A percentile compares a stretch with the other conserved stretches of the same genome.
phyloP scores from a whole-genome alignment of 1,284 basidiomycete species.

The Singerocomus inundabilis region DNA sequence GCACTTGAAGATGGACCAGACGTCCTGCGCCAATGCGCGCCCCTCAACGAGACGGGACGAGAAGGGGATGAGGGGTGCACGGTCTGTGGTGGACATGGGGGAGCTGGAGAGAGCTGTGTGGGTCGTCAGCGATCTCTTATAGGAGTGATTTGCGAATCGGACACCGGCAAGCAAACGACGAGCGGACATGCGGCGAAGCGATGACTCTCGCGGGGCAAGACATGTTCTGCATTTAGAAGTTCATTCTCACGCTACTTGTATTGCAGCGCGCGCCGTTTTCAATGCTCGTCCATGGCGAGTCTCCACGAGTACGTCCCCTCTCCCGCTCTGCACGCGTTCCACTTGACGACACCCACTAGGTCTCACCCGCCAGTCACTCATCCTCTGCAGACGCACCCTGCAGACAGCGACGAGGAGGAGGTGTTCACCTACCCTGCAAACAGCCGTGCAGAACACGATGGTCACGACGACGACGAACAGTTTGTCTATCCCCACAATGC shows the following conservation, averaged over 20 bases:
- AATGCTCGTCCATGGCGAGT: too few relatives aligned
- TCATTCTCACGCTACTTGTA: conserved; percentile 11
- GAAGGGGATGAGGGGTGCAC: conserved; percentile 55
- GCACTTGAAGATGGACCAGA: conserved; percentile 93
- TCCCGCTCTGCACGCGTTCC: too few relatives aligned
- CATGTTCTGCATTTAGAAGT: not conserved
- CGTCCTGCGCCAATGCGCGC: conserved; percentile 76
- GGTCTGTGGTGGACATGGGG: conserved; percentile 28
- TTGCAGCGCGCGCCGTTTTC: too few relatives aligned
- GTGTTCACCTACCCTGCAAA: conserved; percentile 32
- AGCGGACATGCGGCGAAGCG: too few relatives aligned
- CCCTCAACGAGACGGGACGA: conserved; percentile 71
- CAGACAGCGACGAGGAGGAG: conserved; percentile 29
- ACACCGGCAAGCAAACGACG: too few relatives aligned
- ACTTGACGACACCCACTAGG: conserved; percentile 11
- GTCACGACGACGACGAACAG: conserved; percentile 23
- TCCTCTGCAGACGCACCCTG: conserved; percentile 6
- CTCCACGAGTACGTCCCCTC: conserved; percentile 43
- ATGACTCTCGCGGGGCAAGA: too few relatives aligned
- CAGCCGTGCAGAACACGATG: conserved; percentile 2
- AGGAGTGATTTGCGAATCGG: too few relatives aligned
- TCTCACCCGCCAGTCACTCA: conserved; percentile 26
- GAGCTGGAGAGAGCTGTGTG: not conserved
- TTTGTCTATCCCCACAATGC: conserved; percentile 48
- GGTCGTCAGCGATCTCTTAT: too few relatives aligned